Conservation (phyloP, 768 basidiomycete species). For the Mycena epipterygia region DNA sequence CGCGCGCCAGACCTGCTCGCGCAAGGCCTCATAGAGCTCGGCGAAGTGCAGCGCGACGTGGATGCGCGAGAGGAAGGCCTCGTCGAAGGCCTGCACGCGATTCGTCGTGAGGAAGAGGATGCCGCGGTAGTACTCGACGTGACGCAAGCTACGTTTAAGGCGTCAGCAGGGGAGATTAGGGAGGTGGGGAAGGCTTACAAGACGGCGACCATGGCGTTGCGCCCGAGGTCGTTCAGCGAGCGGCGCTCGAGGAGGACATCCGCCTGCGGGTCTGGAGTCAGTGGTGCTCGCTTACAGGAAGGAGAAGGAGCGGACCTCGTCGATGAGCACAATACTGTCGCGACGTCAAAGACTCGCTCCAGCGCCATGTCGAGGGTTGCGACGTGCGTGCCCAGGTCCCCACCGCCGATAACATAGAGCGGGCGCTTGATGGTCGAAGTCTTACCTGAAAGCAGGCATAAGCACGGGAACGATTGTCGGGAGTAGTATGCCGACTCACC, state of each 20-base stretch:
- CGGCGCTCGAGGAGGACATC: slow-evolving; percentile 82
- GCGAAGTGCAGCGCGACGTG: slow-evolving; percentile 76
- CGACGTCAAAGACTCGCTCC: too few species aligned
- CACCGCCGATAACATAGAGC: too few species aligned
- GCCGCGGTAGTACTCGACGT: too few species aligned
- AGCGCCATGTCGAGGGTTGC: too few species aligned
- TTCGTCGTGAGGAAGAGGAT: too few species aligned
- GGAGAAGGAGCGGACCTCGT: slow-evolving; percentile 58
- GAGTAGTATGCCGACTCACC: slow-evolving; percentile 47
- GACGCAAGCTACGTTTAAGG: slow-evolving; percentile 61
- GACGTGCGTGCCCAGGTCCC: too few species aligned
- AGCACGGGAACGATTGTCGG: not conserved
- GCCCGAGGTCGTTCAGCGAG: slow-evolving; percentile 70
- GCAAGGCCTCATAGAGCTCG: slow-evolving; percentile 66
- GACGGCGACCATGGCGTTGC: slow-evolving; percentile 81
- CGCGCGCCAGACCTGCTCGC: slow-evolving; percentile 70
- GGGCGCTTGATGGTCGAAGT: too few species aligned
- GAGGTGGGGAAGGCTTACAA: slow-evolving; percentile 54
- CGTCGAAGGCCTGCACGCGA: too few species aligned
- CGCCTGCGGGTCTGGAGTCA: slow-evolving; percentile 52
- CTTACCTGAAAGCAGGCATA: not conserved
- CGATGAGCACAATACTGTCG: slow-evolving; percentile 66
- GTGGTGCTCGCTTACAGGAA: not conserved
- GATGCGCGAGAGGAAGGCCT: slow-evolving; percentile 69
- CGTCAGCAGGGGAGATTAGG: slow-evolving; percentile 32